phyloP scores from a whole-genome alignment of 768 basidiomycete genomes.

The Lanmaoa rubissima region DNA sequence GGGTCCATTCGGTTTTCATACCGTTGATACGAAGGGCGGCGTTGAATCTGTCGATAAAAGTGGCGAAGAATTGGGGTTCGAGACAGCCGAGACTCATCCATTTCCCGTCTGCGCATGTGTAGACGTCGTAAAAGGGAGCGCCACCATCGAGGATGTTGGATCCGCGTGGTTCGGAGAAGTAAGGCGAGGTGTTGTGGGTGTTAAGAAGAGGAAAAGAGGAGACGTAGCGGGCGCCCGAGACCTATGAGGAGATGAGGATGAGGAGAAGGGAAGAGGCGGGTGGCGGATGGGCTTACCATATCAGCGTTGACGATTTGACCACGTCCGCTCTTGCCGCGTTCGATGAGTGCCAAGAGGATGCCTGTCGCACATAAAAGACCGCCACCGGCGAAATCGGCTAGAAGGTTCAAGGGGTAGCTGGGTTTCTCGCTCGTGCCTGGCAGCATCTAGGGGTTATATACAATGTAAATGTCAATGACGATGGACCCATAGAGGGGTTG shows the following conservation, averaged over 20 bases:
- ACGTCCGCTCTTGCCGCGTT: conserved; percentile 58
- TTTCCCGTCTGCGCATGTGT: conserved; percentile 66
- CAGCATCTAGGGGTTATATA: conserved; percentile 47
- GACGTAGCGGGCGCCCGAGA: conserved; percentile 77
- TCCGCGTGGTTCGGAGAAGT: conserved; percentile 48
- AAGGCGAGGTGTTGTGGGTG: conserved; percentile 28
- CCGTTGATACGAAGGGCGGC: conserved; percentile 44
- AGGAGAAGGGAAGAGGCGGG: background rate
- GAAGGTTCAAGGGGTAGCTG: conserved; percentile 67
- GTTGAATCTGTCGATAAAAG: conserved; percentile 57
- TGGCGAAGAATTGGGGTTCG: conserved; percentile 68
- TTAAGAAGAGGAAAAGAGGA: conserved; percentile 67
- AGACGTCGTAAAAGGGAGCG: conserved; percentile 74
- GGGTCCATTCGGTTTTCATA: conserved; percentile 52
- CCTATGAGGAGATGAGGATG: conserved; percentile 41
- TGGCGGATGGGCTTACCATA: conserved; percentile 52
- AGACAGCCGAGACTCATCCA: conserved; percentile 79
- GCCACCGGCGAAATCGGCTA: conserved; percentile 84
- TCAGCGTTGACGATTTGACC: conserved; percentile 76
- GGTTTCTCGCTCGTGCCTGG: conserved; percentile 66
- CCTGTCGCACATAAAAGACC: conserved; percentile 70
- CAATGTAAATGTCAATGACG: background rate
- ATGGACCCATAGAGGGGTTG: background rate
- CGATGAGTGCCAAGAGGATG: conserved; percentile 71
- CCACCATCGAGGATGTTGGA: conserved; percentile 70